Conservation (phyloP, 2,329 filamentous ascomycete genomes). For the Aureobasidium sp. region DNA sequence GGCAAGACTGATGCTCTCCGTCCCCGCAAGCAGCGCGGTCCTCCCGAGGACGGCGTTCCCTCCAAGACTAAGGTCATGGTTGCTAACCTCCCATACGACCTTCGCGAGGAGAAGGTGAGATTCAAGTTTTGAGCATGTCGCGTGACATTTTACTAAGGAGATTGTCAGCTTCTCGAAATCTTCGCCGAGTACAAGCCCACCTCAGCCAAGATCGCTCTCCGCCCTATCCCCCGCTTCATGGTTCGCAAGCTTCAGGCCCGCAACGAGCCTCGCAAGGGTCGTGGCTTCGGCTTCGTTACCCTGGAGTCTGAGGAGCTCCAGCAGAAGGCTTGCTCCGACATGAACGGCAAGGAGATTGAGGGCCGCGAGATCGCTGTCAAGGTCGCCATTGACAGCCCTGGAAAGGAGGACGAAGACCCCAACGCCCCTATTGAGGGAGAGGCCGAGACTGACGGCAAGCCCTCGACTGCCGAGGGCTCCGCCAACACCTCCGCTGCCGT, state of each 20-base stretch:
- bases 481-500: slow-evolving; percentile 22
- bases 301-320: slow-evolving; percentile 91
- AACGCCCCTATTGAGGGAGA: slow-evolving; percentile 39
- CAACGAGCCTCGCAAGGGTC: slow-evolving; percentile 96
- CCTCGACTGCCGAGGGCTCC: slow-evolving; percentile 31
- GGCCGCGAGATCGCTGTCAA: slow-evolving; percentile 99
- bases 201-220: slow-evolving; percentile 96
- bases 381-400: slow-evolving; percentile 98
- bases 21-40: slow-evolving; percentile 76
- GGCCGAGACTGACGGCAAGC: slow-evolving; percentile 27
- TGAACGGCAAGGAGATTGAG: slow-evolving; percentile 99
- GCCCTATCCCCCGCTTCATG: slow-evolving; percentile 98
- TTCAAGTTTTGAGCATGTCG: background rate
- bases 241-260: slow-evolving; percentile 99
- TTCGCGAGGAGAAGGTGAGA: slow-evolving; percentile 90
- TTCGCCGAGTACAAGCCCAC: slow-evolving; percentile 87
- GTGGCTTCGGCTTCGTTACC: slow-evolving; percentile 97
- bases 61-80: slow-evolving; percentile 99
- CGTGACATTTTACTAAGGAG: background rate
- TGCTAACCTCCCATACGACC: slow-evolving; percentile 95
- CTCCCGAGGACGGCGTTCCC: slow-evolving; percentile 91
- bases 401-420: slow-evolving; percentile 83
- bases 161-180: slow-evolving; percentile 81
- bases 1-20: slow-evolving; percentile 44
- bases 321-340: slow-evolving; percentile 93